phyloP scores from a whole-genome alignment of 768 basidiomycete genomes.

The Filobasidium floriforme region DNA sequence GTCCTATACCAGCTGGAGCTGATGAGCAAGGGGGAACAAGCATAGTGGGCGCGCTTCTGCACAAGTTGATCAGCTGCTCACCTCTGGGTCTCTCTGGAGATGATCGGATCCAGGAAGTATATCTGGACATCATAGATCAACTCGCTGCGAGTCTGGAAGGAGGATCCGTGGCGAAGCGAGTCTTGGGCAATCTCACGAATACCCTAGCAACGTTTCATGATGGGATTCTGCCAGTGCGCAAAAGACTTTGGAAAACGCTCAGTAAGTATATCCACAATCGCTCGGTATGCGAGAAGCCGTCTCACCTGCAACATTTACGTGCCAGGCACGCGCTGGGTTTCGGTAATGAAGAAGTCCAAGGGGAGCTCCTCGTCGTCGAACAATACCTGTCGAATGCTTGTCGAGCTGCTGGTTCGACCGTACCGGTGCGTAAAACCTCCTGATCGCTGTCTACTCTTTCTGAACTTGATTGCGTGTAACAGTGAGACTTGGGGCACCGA shows the following conservation, averaged over 20 bases:
- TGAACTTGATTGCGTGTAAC: too few relatives aligned
- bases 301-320: not conserved
- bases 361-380: constrained; percentile 22
- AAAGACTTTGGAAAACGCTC: constrained; percentile 7
- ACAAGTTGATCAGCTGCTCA: constrained; percentile 18
- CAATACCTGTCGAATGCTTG: constrained; percentile 36
- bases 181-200: constrained; percentile 22
- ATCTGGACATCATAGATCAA: constrained; percentile 15
- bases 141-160: constrained; percentile 19
- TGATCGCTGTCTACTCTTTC: too few relatives aligned
- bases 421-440: constrained; percentile 23
- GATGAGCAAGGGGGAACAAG: constrained; percentile 20
- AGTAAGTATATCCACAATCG: not conserved
- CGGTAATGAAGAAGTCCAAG: not conserved
- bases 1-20: too few relatives aligned
- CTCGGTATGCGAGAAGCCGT: too few relatives aligned
- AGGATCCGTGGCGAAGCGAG: constrained; percentile 20
- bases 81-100: not conserved
- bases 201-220: constrained; percentile 2
- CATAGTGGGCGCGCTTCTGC: constrained; percentile 26
- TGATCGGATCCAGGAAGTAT: not conserved
- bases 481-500: too few relatives aligned
- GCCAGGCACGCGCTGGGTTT: not conserved
- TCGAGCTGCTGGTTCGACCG: constrained; percentile 33
- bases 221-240: not conserved